phyloP scores from a whole-genome alignment of 768 basidiomycete genomes.

The Exsudoporus frostii region DNA sequence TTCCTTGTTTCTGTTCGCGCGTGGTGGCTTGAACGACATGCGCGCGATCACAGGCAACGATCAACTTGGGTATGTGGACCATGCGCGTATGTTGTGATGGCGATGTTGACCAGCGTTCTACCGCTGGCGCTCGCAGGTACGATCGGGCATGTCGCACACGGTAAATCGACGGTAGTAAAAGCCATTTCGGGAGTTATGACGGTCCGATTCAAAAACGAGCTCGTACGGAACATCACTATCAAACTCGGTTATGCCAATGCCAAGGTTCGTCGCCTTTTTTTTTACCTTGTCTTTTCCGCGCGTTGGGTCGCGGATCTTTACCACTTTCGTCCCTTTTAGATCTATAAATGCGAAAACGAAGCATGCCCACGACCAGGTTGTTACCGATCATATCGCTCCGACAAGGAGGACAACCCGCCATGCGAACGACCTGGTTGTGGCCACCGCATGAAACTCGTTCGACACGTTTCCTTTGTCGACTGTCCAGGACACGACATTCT shows the following conservation, averaged over 20 bases:
- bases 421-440: constrained; percentile 94
- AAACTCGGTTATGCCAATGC: constrained; percentile 99
- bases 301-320: background rate
- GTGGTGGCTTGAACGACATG: constrained; percentile 1
- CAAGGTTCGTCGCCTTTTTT: constrained; percentile 57
- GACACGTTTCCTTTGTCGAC: constrained; percentile 99
- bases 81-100: background rate
- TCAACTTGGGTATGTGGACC: constrained; percentile 69
- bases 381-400: constrained; percentile 89
- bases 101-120: constrained; percentile 4
- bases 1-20: background rate
- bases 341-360: constrained; percentile 96
- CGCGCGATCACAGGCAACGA: constrained; percentile 69
- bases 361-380: constrained; percentile 92
- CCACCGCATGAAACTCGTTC: constrained; percentile 83
- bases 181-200: constrained; percentile 99
- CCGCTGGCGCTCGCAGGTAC: constrained; percentile 57
- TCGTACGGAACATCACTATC: constrained; percentile 98
- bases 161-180: constrained; percentile 95
- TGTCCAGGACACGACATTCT: constrained; percentile 98
- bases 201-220: constrained; percentile 98
- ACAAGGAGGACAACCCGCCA: constrained; percentile 90
- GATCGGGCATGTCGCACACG: constrained; percentile 98
- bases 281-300: background rate
- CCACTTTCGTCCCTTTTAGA: constrained; percentile 47